Percentiles rank a stretch among this genome's conserved stretches.
These are phyloP conservation scores for Fusarium drepaniforme DNA, from an alignment of 2,329 filamentous ascomycete species.

Conservation along the genomic window DNA sequence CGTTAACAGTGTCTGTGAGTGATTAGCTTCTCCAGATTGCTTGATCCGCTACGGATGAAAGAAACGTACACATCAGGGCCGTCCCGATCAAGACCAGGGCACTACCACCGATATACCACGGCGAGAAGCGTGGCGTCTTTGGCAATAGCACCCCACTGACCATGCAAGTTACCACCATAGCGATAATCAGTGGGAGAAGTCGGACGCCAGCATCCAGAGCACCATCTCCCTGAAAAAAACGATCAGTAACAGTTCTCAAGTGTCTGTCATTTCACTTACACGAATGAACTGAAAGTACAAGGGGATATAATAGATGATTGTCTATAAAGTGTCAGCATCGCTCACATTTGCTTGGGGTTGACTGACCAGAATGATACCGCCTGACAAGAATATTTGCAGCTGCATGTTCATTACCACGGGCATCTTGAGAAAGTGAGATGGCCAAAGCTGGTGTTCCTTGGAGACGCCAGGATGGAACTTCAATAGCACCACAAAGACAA, in stretches of 20 bases:
- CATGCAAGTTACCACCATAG: slow-evolving; percentile 51
- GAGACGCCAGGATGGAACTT: slow-evolving; percentile 53
- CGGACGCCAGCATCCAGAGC: slow-evolving; percentile 54
- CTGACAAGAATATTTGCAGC: slow-evolving; percentile 49
- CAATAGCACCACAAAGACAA: slow-evolving; percentile 57
- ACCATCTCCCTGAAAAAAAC: slow-evolving; percentile 43
- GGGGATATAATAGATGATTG: slow-evolving; percentile 59
- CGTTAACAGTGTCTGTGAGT: slow-evolving; percentile 11
- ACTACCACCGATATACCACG: slow-evolving; percentile 53
- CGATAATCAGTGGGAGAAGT: slow-evolving; percentile 56
- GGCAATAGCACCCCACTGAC: slow-evolving; percentile 52
- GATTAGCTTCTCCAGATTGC: neutral
- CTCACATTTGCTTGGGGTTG: neutral
- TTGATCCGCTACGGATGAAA: too few relatives aligned
- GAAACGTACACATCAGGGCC: slow-evolving; percentile 46
- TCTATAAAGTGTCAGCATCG: neutral
- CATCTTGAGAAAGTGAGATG: slow-evolving; percentile 41
- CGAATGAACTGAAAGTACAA: slow-evolving; percentile 62
- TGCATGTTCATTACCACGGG: slow-evolving; percentile 16
- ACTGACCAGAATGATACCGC: slow-evolving; percentile 16
- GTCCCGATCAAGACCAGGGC: slow-evolving; percentile 48
- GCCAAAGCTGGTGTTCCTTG: slow-evolving; percentile 51
- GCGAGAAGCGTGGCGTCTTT: slow-evolving; percentile 53
- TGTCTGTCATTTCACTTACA: slow-evolving; percentile 7
- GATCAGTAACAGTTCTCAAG: too few relatives aligned